Evolutionary conservation across 371 early-diverging fungal species (phyloP), one percentile per base, ranked within the genome.

Genomic region (Mortierella sp.): DNA sequence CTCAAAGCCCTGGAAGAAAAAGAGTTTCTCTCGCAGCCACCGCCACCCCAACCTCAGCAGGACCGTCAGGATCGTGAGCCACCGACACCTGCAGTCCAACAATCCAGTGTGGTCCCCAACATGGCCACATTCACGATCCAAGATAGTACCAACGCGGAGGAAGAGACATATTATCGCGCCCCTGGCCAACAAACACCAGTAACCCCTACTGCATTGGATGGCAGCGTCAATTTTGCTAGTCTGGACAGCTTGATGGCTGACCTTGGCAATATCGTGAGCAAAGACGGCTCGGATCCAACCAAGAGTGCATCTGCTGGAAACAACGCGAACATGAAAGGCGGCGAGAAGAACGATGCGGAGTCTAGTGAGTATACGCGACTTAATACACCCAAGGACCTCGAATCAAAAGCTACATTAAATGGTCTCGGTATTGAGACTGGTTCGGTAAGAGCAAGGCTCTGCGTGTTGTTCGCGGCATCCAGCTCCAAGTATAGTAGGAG

Each of bases 231-330:
- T 53, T 87, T 86, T 66, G 81, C 87, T 17, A 88, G 89, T 3
- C 67, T 93, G 54, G 94, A 95, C 71, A 90, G 88, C 60, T 79
- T 95, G 43, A 95, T 95, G 95, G 89, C 90, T 9, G 94, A 94
- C 71, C 70, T 95, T 17, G 93, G 92, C 8, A 85, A 85, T 62
- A 89, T 93, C 88, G 82, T 92, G 26, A 75, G 72, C 48, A 80
- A 72, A 43, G 72, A 76, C 28, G 55, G 50, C 24, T 44, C 71
- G 6, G 72, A 56, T n/a, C 37, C 54, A 30, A 39, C 42, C 37
- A 61, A 56, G 28, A 46, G 46, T 7, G 19, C 32, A n/a, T 17
- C 59, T 19, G 26, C 51, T 19, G 37, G 47, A 19, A 43, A 50
- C 28, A 47, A 51, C 28, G 32, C 39, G 26, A 42, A n/a, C 47